Conservation (phyloP, 2,329 filamentous ascomycete genomes). For the Cercospora brassicicola region DNA sequence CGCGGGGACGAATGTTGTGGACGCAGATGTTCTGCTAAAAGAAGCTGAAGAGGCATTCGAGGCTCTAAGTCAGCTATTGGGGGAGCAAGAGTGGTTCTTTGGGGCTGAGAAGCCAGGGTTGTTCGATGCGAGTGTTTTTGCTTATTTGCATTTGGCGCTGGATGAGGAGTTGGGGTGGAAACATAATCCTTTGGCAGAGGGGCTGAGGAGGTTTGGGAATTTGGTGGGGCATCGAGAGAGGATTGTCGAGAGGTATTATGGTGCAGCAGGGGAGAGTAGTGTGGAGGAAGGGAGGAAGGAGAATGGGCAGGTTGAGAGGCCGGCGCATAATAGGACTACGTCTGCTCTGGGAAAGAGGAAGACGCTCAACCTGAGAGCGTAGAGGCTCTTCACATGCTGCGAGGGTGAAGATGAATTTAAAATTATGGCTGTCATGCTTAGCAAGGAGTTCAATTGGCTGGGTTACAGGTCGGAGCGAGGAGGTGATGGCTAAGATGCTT, state of each 20-base stretch:
- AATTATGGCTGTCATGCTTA: background rate
- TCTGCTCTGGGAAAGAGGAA: conserved; percentile 12
- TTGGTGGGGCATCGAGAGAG: conserved; percentile 66
- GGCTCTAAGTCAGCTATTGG: conserved; percentile 61
- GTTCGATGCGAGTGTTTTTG: conserved; percentile 87
- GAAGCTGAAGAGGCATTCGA: conserved; percentile 64
- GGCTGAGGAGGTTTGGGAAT: conserved; percentile 59
- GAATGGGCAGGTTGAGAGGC: background rate
- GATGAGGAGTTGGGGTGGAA: conserved; percentile 64
- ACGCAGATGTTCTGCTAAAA: conserved; percentile 56
- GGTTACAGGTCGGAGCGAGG: background rate
- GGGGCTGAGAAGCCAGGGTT: conserved; percentile 60
- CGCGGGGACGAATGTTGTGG: conserved; percentile 37
- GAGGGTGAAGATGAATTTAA: too few species aligned
- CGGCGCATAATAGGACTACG: background rate
- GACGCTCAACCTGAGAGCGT: background rate
- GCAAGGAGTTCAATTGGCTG: background rate
- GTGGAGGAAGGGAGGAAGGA: background rate
- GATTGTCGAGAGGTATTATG: conserved; percentile 44
- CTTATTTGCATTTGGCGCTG: conserved; percentile 80
- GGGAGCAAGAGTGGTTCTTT: conserved; percentile 63
- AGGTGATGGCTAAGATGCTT: too few species aligned
- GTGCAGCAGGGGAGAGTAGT: background rate
- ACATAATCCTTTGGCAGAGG: conserved; percentile 59
- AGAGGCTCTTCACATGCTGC: too few species aligned